phyloP scores from a whole-genome alignment of 768 basidiomycete genomes.

The Hydnomerulius pinastri region DNA sequence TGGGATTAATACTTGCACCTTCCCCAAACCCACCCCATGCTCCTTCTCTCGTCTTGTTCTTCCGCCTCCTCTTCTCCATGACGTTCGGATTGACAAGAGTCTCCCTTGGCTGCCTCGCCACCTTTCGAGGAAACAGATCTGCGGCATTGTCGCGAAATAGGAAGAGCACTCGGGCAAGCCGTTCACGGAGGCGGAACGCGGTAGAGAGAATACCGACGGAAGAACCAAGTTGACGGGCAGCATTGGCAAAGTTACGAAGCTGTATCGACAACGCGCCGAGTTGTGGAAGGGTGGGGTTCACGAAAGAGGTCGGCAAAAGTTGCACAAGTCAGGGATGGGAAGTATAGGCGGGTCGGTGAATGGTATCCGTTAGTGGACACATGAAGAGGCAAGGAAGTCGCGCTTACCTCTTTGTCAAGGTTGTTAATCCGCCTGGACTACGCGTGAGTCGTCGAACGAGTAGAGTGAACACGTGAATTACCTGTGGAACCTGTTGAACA shows the following conservation, averaged over 20 bases:
- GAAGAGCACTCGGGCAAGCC: conserved; percentile 66
- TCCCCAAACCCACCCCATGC: background rate
- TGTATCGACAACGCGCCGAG: conserved; percentile 26
- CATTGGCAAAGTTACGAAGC: conserved; percentile 77
- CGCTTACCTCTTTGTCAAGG: conserved; percentile 61
- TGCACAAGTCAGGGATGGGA: background rate
- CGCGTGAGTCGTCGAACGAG: conserved; percentile 5
- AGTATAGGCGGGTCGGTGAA: background rate
- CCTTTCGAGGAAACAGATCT: conserved; percentile 71
- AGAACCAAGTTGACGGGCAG: conserved; percentile 73
- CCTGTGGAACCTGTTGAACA: conserved; percentile 66
- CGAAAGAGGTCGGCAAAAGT: background rate
- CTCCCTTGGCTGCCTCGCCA: conserved; percentile 46
- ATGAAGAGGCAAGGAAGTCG: background rate
- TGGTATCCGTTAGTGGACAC: background rate
- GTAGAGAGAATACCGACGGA: conserved; percentile 78
- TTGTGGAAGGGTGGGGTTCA: background rate
- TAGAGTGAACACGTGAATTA: conserved; percentile 17
- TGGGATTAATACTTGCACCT: conserved; percentile 25
- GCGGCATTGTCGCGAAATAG: conserved; percentile 78
- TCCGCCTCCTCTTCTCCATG: conserved; percentile 16
- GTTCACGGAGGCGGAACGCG: conserved; percentile 68
- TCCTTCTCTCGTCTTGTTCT: conserved; percentile 24
- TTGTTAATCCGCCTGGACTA: conserved; percentile 53
- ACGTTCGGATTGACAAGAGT: conserved; percentile 33